Base-by-base conservation (phyloP, 176 grass and related monocot genomes). In the Avena insularis region DNA sequence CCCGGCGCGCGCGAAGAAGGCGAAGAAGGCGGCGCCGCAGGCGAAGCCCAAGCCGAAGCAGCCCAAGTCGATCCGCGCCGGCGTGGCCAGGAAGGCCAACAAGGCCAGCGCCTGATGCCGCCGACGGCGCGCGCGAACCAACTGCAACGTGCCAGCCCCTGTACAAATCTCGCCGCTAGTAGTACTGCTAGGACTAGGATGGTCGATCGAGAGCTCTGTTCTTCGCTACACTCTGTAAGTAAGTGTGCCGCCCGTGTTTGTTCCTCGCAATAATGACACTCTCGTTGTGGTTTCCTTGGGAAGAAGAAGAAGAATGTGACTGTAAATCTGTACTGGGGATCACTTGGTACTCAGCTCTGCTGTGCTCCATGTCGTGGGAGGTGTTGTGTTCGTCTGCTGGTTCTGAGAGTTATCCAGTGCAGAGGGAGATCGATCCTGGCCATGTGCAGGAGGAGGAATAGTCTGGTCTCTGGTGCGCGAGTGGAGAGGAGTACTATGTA, bases 91-190 rank as follows among this genome's bases (percentile, higher is more conserved):
- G 84, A 91, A 88, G 76, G 88, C 90, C 20, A 92, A 83, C 85
- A 94, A 90, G 84, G 90, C 90, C 7, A 90, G 80, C 77, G 90
- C 95, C 23, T 90, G 86, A 88, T 83, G 58, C 56, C 29, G 33
- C 31, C 35, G 16, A 51, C 60, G 36, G 2, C 31, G 45, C 16
- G 0, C 6, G 1, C 1, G 12, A 8, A 1, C 3, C 12, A 9
- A 20, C 2, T 31, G 25, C 47, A 2, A 31, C 29, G 6, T 19
- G 45, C 36, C 68, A 8, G 40, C 6, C 6, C 6, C 8, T 80
- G 50, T 56, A 47, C 40, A 48, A 13, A 71, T 12, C 5, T 20
- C 36, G 13, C 15, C 33, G 17, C 4, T 6, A 17, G 55, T 46
- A 27, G 33, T 33, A 60, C 12, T 50, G 9, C 48, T 50, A 8